phyloP scores from a whole-genome alignment of 495 filamentous ascomycete genomes.

The Cercophora newfieldiana region DNA sequence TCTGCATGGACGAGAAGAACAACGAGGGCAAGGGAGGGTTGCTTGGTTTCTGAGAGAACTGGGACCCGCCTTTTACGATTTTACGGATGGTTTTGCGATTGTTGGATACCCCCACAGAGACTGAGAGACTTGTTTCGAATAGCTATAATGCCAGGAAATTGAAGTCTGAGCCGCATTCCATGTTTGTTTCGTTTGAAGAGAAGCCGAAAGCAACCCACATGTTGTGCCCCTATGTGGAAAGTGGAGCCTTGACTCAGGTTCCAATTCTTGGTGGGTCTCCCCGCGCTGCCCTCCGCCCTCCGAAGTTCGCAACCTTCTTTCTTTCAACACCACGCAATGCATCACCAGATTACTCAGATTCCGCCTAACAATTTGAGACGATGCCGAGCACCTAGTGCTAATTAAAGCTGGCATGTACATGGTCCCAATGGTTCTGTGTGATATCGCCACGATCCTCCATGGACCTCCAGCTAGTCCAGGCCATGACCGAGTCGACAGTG shows the following conservation, averaged over 20 bases:
- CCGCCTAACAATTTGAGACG: no score
- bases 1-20: conserved; percentile 63
- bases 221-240: no score
- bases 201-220: no score
- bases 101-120: background rate
- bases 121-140: background rate
- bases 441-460: conserved; percentile 44
- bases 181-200: no score
- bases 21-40: conserved; percentile 36
- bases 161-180: no score
- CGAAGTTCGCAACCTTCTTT: no score
- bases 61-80: background rate
- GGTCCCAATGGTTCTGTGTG: conserved; percentile 43
- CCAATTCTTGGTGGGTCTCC: no score
- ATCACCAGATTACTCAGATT: no score
- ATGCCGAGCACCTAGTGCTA: background rate
- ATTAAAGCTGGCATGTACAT: conserved; percentile 30
- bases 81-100: background rate
- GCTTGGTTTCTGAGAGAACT: background rate
- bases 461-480: conserved; percentile 40
- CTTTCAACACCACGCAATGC: no score
- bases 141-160: background rate
- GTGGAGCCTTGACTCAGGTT: no score
- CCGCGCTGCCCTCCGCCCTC: no score
- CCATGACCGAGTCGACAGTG: conserved; percentile 30